Percentiles rank a stretch among this genome's conserved stretches.
Conservation (phyloP, 2,329 filamentous ascomycete species). For the Aspergillus neotritici region DNA sequence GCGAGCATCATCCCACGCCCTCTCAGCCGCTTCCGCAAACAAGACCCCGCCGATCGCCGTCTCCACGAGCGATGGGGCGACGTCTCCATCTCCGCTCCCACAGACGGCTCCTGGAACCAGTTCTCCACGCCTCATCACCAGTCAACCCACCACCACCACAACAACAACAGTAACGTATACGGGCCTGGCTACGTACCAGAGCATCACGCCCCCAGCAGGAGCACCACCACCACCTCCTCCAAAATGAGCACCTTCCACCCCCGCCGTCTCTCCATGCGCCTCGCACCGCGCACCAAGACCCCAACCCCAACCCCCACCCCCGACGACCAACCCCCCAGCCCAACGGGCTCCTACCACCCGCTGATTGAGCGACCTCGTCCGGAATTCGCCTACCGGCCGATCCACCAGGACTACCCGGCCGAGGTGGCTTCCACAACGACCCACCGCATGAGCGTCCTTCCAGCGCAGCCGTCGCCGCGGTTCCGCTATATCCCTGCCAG, state of each 20-base stretch:
- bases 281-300: constrained; percentile 19
- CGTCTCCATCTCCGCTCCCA: constrained; percentile 32
- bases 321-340: constrained; percentile 2
- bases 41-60: constrained; percentile 17
- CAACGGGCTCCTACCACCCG: constrained; percentile 3
- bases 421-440: constrained; percentile 16
- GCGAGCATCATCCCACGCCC: constrained; percentile 25
- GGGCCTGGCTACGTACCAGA: constrained; percentile 28
- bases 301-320: no score
- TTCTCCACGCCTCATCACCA: constrained; percentile 24
- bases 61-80: constrained; percentile 39
- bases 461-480: constrained; percentile 12
- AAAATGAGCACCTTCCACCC: constrained; percentile 20
- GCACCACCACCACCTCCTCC: constrained; percentile 11
- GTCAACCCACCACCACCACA: constrained; percentile 12
- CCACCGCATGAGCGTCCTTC: constrained; percentile 10
- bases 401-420: constrained; percentile 26
- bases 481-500: constrained; percentile 32
- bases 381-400: constrained; percentile 32
- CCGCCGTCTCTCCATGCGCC: constrained; percentile 25
- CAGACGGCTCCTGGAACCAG: constrained; percentile 36
- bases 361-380: constrained; percentile 5
- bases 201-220: constrained; percentile 8
- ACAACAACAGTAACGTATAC: constrained; percentile 10
- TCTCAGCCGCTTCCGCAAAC: constrained; percentile 27